Conservation (phyloP, 148 eudicot species). For the Vaccinium vitisidaea region DNA sequence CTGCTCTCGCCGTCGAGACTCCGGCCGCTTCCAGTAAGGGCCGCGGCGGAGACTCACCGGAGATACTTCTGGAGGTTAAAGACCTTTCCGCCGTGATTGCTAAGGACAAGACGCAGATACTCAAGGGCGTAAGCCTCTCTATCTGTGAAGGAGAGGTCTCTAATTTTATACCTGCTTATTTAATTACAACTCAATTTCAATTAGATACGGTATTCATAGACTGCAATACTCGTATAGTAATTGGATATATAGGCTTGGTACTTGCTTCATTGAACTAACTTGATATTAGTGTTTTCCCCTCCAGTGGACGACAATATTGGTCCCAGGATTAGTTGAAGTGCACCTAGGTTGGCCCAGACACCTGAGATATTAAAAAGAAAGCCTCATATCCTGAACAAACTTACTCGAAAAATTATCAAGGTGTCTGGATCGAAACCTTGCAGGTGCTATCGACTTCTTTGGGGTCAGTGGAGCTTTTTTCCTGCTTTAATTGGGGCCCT, state of each 20-base stretch:
- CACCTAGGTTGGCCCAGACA: too few species aligned
- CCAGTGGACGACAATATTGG: too few species aligned
- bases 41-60: constrained; percentile 29
- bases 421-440: too few species aligned
- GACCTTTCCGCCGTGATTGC: constrained; percentile 74
- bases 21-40: constrained; percentile 32
- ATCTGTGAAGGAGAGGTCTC: constrained; percentile 85
- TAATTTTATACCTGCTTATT: not conserved
- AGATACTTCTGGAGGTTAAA: constrained; percentile 70
- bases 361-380: too few species aligned
- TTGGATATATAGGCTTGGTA: not conserved
- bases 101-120: constrained; percentile 58
- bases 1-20: constrained; percentile 46
- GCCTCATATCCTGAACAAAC: too few species aligned
- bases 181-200: not conserved
- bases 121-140: constrained; percentile 77
- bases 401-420: too few species aligned
- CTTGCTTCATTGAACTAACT: not conserved
- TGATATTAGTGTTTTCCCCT: not conserved
- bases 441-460: too few species aligned
- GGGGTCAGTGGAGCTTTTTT: too few species aligned
- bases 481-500: too few species aligned
- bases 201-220: not conserved
- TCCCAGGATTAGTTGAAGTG: too few species aligned
- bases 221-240: not conserved